A percentile compares a stretch with the other conserved stretches of the same genome.
phyloP scores from a whole-genome alignment of 164 flowering plant genomes.

The Liriodendron chinense region DNA sequence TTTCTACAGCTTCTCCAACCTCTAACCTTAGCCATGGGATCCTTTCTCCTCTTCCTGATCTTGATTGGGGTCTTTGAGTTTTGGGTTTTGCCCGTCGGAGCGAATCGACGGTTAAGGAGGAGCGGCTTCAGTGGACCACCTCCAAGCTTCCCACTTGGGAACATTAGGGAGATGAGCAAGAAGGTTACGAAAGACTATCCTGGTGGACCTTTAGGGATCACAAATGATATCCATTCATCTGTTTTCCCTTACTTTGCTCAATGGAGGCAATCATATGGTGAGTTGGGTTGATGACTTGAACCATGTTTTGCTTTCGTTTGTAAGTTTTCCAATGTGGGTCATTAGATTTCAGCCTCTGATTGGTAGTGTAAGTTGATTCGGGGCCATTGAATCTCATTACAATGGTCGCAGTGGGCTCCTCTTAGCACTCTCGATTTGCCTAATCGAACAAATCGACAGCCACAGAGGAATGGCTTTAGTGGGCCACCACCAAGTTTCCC shows the following conservation, averaged over 20 bases:
- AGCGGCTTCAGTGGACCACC: slow-evolving; percentile 75
- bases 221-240: slow-evolving; percentile 68
- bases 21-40: slow-evolving; percentile 17
- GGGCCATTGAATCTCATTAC: too few relatives aligned
- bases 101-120: slow-evolving; percentile 32
- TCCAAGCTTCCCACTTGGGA: slow-evolving; percentile 84
- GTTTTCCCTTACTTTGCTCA: slow-evolving; percentile 68
- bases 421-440: slow-evolving; percentile 28
- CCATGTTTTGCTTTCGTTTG: too few relatives aligned
- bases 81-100: slow-evolving; percentile 49
- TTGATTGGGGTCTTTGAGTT: slow-evolving; percentile 23
- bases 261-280: slow-evolving; percentile 73
- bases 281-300: slow-evolving; percentile 1
- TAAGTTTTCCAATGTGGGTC: too few relatives aligned
- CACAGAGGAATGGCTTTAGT: slow-evolving; percentile 48
- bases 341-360: too few relatives aligned
- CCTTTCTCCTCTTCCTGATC: slow-evolving; percentile 14
- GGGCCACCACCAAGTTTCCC: slow-evolving; percentile 91
- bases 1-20: slow-evolving; percentile 12
- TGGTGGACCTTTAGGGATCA: slow-evolving; percentile 12
- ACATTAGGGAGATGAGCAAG: slow-evolving; percentile 51
- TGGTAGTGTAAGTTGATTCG: too few relatives aligned
- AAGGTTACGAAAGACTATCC: slow-evolving; percentile 1
- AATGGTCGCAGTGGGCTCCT: too few relatives aligned
- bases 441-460: slow-evolving; percentile 25